Percentiles rank a stretch among this genome's conserved stretches.
phyloP scores from a whole-genome alignment of 805 yeast genomes.

The Pichia gijzeniarum region DNA sequence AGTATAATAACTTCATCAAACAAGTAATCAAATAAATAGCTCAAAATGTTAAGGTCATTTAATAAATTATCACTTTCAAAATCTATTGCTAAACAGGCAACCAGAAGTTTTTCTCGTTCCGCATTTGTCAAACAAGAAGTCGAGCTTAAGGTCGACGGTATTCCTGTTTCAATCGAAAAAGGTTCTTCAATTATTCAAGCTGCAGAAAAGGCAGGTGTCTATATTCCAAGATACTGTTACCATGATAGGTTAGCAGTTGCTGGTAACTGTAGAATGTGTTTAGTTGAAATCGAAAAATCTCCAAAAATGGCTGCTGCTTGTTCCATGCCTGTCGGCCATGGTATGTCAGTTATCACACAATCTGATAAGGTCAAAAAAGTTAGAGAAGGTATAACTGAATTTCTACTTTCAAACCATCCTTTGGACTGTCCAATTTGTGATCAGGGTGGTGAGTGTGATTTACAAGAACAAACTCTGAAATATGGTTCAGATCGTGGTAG shows the following conservation, averaged over 20 bases:
- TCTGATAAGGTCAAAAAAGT: constrained; percentile 74
- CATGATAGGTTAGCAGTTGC: constrained; percentile 88
- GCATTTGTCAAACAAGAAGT: constrained; percentile 20
- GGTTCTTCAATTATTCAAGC: constrained; percentile 89
- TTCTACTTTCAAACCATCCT: constrained; percentile 83
- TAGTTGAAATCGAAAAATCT: constrained; percentile 83
- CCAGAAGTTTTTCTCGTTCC: constrained; percentile 12
- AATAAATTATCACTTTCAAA: constrained; percentile 11
- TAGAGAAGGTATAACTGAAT: constrained; percentile 87
- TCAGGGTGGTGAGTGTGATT: constrained; percentile 92
- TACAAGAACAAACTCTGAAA: constrained; percentile 80
- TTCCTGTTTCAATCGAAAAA: constrained; percentile 70
- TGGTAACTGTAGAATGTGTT: constrained; percentile 91
- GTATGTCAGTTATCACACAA: constrained; percentile 81
- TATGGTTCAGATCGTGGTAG: constrained; percentile 86
- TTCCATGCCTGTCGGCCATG: constrained; percentile 86
- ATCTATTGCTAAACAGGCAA: constrained; percentile 10
- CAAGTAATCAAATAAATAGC: neutral
- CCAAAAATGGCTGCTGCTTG: constrained; percentile 88
- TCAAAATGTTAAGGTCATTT: constrained; percentile 15
- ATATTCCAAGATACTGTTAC: constrained; percentile 84
- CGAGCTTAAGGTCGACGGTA: constrained; percentile 55
- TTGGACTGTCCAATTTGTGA: constrained; percentile 90
- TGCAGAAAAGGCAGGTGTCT: constrained; percentile 84
- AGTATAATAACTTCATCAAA: constrained; percentile 3